Evolutionary conservation across 306 rosid genomes (phyloP), one percentile per base, ranked within the genome.

Genomic region (Canavalia ensiformis): DNA sequence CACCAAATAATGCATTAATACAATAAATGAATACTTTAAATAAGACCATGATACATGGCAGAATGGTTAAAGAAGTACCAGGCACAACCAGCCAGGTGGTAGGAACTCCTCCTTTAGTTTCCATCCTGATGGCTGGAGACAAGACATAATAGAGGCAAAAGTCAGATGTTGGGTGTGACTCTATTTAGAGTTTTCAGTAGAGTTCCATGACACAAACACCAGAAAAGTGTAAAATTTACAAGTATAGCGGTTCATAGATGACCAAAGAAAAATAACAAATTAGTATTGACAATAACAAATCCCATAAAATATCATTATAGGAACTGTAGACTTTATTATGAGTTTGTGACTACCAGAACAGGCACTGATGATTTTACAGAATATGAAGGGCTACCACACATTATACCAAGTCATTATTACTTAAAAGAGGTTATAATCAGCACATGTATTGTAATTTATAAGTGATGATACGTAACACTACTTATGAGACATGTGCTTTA

Each of bases 111-210:
- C 97, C 86, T 95, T 93, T 81, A 95, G 78, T 46, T 88, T 90
- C 98, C 97, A 95, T 64, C 97, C 99, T 30, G 95, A 88, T 56
- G 99, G 99, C 99, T 95, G 90, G 73, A 86, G 85, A 90, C 37
- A 69, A 54, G 72, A 89, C 75, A 84, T 71, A 51, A 79, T 0
- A 54, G 34, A 46, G 45, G 57, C 42, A 80, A 47, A 75, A 37
- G 45, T 84, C 66, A 75, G 78, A 84, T 64, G 28, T 57, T n/a
- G 6, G 58, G 2, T 30, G 29, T 56, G 46, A 57, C 62, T 35
- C 63, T 78, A 68, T 71, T 62, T 81, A 13, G 68, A 57, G 50
- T 25, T 10, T 6, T 41, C 6, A 71, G 55, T 4, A 60, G 69
- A 59, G 58, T 67, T 52, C 28, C 52, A 45, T 6, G 58, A 39